Conservation (phyloP, 2,329 filamentous ascomycete genomes). For the Ceratocystis diversiconidia region DNA sequence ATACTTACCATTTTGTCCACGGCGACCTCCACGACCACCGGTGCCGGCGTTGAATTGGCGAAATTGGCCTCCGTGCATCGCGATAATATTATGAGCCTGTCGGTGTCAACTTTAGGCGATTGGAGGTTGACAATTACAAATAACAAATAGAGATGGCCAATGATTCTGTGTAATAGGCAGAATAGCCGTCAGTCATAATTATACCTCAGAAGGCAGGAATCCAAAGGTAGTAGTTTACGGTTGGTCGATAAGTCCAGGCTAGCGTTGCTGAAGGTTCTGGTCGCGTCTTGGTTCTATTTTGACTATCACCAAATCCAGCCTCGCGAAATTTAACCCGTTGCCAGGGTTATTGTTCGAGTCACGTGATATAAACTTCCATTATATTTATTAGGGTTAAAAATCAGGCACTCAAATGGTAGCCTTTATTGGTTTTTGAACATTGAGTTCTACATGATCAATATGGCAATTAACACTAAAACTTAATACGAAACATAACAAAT, state of each 20-base stretch:
- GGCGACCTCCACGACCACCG: conserved; percentile 5
- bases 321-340: conserved; percentile 7
- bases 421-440: no score
- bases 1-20: conserved; percentile 15
- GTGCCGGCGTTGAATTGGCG: conserved; percentile 17
- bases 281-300: background rate
- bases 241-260: background rate
- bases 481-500: no score
- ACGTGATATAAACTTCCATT: background rate
- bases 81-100: background rate
- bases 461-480: no score
- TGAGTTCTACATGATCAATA: no score
- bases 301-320: conserved; percentile 7
- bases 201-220: background rate
- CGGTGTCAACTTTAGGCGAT: background rate
- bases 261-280: background rate
- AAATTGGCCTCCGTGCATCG: conserved; percentile 17
- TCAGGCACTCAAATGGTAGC: no score
- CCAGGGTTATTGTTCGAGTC: background rate
- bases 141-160: background rate
- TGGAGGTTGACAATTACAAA: background rate
- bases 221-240: background rate
- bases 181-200: background rate
- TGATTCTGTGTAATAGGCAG: background rate
- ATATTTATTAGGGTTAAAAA: background rate